Percentiles rank a stretch among this genome's conserved stretches.
Conservation (phyloP, 2,329 filamentous ascomycete species). For the Phialophora verrucosa region DNA sequence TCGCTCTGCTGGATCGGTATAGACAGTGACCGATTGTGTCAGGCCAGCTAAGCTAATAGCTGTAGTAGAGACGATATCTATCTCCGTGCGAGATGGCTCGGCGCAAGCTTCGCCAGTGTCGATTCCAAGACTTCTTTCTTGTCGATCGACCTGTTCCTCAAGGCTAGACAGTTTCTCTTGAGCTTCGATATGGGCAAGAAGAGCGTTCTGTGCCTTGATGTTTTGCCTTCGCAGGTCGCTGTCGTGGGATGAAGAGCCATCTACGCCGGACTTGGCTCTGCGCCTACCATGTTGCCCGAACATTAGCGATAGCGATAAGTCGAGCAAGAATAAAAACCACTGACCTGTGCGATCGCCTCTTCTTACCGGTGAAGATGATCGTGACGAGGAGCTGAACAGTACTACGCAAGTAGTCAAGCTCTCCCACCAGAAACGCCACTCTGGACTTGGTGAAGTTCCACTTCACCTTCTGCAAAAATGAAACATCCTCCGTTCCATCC, state of each 20-base stretch:
- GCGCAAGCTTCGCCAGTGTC: too few species aligned
- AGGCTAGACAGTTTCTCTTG: background rate
- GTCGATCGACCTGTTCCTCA: background rate
- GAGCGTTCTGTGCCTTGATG: background rate
- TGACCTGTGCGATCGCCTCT: slow-evolving; percentile 1
- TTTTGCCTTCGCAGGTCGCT: background rate
- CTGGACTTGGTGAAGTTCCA: slow-evolving; percentile 27
- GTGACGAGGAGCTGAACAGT: slow-evolving; percentile 18
- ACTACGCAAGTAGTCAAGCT: slow-evolving; percentile 25
- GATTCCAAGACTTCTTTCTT: background rate
- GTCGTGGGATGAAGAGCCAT: background rate
- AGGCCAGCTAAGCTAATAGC: background rate
- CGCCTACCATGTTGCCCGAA: background rate
- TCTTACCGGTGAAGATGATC: background rate
- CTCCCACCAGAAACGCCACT: slow-evolving; percentile 23
- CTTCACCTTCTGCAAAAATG: slow-evolving; percentile 23
- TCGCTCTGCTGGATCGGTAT: background rate
- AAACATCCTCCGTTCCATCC: slow-evolving; percentile 7
- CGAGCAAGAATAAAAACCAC: background rate
- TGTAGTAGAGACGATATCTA: background rate
- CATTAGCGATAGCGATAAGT: background rate
- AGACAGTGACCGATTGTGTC: background rate
- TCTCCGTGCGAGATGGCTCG: background rate
- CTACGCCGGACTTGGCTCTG: background rate
- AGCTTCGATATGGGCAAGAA: background rate